Evolutionary conservation across 2,329 filamentous ascomycete genomes (phyloP).

Genomic region (Metarhizium sp.): DNA sequence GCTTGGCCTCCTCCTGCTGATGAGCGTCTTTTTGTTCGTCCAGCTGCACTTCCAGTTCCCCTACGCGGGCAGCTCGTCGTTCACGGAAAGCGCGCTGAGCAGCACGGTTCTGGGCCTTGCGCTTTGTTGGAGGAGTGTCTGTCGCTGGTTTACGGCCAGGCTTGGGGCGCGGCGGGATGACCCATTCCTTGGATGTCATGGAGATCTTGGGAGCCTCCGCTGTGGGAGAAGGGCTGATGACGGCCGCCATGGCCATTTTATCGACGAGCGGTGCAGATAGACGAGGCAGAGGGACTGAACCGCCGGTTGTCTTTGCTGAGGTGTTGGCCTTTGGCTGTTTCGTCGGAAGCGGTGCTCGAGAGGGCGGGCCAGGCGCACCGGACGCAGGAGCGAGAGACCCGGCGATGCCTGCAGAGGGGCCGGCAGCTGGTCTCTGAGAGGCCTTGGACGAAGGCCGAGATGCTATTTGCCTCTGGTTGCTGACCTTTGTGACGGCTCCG

Average conservation of each 20-base stretch:
- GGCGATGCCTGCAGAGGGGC: constrained; percentile 10
- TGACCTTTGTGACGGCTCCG: not conserved
- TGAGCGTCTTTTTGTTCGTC: constrained; percentile 50
- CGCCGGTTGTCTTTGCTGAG: constrained; percentile 18
- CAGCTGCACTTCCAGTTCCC: constrained; percentile 61
- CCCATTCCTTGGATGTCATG: constrained; percentile 77
- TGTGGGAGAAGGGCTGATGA: constrained; percentile 30
- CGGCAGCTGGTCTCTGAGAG: constrained; percentile 1
- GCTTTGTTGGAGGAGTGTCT: constrained; percentile 84
- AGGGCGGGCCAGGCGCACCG: constrained; percentile 11
- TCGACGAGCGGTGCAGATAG: constrained; percentile 28
- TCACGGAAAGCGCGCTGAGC: constrained; percentile 88
- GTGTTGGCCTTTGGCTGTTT: constrained; percentile 9
- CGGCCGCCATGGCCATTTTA: constrained; percentile 38
- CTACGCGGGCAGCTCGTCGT: constrained; percentile 73
- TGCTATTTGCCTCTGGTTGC: constrained; percentile 1
- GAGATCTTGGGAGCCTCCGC: constrained; percentile 38
- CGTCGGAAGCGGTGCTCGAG: constrained; percentile 15
- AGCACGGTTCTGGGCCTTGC: constrained; percentile 88
- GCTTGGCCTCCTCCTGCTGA: constrained; percentile 46
- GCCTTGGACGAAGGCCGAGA: not conserved
- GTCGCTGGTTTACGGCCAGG: constrained; percentile 90
- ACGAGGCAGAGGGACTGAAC: constrained; percentile 15
- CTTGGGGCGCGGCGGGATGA: constrained; percentile 75
- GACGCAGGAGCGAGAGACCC: not conserved